Conservation (phyloP, 371 early-diverging fungal species). For the Catenaria anguillulae region DNA sequence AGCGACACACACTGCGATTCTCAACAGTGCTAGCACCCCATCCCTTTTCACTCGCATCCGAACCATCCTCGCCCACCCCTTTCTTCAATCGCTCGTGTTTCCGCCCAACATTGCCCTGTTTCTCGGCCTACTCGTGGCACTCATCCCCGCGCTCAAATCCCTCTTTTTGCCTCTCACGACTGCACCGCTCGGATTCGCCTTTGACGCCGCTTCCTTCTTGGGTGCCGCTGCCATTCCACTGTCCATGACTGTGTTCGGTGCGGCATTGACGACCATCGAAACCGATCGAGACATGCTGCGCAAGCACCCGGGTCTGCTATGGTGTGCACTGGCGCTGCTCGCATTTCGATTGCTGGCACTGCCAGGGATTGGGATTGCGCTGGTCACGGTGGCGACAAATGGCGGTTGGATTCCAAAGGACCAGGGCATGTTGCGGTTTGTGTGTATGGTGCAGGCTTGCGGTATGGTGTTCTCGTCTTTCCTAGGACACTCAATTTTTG, state of each 20-base stretch:
- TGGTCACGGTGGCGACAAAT: constrained; percentile 16
- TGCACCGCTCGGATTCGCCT: constrained; percentile 27
- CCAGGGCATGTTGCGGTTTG: constrained; percentile 34
- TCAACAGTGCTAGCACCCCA: constrained; percentile 12
- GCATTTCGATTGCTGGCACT: constrained; percentile 24
- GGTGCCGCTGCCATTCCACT: constrained; percentile 34
- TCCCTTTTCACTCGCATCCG: constrained; percentile 13
- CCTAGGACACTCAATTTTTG: not conserved
- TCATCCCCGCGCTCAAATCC: constrained; percentile 20
- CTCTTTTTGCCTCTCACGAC: constrained; percentile 18
- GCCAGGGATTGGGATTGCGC: constrained; percentile 26
- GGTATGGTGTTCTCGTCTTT: not conserved
- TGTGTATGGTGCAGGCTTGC: constrained; percentile 26
- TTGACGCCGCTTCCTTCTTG: constrained; percentile 25
- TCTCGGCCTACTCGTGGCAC: constrained; percentile 26
- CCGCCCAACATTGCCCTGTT: constrained; percentile 25
- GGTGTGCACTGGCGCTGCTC: constrained; percentile 17
- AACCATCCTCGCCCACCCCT: constrained; percentile 22
- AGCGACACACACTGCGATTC: constrained; percentile 19
- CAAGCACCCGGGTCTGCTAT: constrained; percentile 20
- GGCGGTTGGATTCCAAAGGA: constrained; percentile 5
- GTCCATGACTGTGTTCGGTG: constrained; percentile 33
- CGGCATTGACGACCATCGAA: constrained; percentile 25
- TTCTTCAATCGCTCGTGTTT: constrained; percentile 30
- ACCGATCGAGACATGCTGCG: constrained; percentile 9